Evolutionary conservation across 306 rosid genomes (phyloP).

Genomic region (Medicago arabica): DNA sequence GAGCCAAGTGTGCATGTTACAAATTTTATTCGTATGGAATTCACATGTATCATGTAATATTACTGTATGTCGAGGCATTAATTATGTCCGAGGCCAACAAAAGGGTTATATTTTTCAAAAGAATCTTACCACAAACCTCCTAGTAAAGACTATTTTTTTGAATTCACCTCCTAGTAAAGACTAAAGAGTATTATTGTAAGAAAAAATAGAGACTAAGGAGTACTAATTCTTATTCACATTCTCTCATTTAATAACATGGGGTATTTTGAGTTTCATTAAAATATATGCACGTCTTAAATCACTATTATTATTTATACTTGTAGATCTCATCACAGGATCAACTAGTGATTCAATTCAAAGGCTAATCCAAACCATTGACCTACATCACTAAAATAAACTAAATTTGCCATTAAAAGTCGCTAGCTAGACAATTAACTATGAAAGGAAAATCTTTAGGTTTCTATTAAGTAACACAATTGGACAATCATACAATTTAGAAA

Average conservation of each 20-base stretch:
- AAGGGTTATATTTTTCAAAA: background rate
- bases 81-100: background rate
- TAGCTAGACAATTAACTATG: slow-evolving; percentile 31
- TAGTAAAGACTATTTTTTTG: background rate
- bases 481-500: slow-evolving; percentile 26
- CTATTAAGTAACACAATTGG: slow-evolving; percentile 34
- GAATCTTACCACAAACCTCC: background rate
- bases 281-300: slow-evolving; percentile 7
- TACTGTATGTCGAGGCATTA: background rate
- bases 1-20: background rate
- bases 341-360: slow-evolving; percentile 39
- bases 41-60: background rate
- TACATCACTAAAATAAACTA: slow-evolving; percentile 36
- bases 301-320: background rate
- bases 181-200: background rate
- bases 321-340: slow-evolving; percentile 18
- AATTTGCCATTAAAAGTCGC: slow-evolving; percentile 43
- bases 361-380: slow-evolving; percentile 49
- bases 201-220: background rate
- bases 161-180: background rate
- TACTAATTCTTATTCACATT: background rate
- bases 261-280: background rate
- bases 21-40: background rate
- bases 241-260: background rate
- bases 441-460: background rate